These are phyloP conservation scores for Kwoniella pini DNA, from an alignment of 768 basidiomycete species.

Conservation along the genomic window DNA sequence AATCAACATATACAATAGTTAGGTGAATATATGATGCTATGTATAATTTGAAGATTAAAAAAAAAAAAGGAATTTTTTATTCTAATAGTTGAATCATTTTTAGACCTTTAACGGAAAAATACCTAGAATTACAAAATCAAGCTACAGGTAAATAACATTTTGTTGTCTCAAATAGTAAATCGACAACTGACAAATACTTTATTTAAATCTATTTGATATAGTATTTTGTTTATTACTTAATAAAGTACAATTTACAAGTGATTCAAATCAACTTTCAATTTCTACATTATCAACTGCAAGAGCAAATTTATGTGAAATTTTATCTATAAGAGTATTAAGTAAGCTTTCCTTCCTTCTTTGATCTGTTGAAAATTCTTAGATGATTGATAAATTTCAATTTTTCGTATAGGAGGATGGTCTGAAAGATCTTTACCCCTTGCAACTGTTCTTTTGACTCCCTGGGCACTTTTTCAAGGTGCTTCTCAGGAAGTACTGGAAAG, in stretches of 20 bases:
- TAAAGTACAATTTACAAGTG: constrained; percentile 78
- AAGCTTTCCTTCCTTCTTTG: constrained; percentile 45
- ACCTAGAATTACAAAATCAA: constrained; percentile 74
- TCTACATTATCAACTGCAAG: constrained; percentile 70
- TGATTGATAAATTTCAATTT: neutral
- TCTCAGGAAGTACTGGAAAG: constrained; percentile 44
- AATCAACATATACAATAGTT: constrained; percentile 85
- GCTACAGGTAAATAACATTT: constrained; percentile 58
- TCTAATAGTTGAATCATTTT: neutral
- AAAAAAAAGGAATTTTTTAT: too few relatives aligned
- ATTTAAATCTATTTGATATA: too few relatives aligned
- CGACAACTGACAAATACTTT: neutral
- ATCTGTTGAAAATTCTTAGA: neutral
- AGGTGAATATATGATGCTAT: constrained; percentile 31
- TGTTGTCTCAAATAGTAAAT: neutral
- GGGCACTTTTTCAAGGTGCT: constrained; percentile 54
- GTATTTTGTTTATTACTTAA: constrained; percentile 88
- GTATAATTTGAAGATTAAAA: neutral
- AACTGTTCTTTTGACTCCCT: constrained; percentile 52
- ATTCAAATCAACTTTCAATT: constrained; percentile 68
- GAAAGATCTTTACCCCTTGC: constrained; percentile 52
- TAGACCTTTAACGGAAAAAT: constrained; percentile 84
- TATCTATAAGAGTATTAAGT: constrained; percentile 77
- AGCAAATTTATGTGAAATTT: constrained; percentile 82
- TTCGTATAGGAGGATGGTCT: constrained; percentile 49